Percentiles rank a stretch among this genome's conserved stretches.
These are phyloP conservation scores for Schizosaccharomyces octosporus DNA, from an alignment of 805 yeast genomes.

Conservation along the genomic window DNA sequence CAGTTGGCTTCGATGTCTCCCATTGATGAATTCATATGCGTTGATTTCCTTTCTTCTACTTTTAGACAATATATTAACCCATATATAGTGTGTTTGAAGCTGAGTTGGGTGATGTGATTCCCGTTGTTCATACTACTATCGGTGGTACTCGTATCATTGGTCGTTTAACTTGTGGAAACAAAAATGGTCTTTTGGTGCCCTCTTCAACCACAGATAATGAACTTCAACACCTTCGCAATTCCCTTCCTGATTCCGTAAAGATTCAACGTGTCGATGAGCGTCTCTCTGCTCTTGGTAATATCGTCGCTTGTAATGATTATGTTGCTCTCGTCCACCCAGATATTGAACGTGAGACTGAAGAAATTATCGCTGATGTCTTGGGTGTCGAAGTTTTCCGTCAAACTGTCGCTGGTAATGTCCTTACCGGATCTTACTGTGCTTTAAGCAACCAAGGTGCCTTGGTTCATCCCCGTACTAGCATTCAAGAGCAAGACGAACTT, in stretches of 20 bases:
- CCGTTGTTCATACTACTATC: slow-evolving; percentile 89
- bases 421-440: slow-evolving; percentile 90
- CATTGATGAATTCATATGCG: not conserved
- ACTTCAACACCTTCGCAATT: slow-evolving; percentile 85
- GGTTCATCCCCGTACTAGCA: slow-evolving; percentile 91
- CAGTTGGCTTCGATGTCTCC: not conserved
- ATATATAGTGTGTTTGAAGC: slow-evolving; percentile 84
- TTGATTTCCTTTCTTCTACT: not conserved
- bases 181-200: slow-evolving; percentile 91
- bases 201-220: slow-evolving; percentile 97
- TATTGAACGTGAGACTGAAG: slow-evolving; percentile 97
- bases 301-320: slow-evolving; percentile 93
- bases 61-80: slow-evolving; percentile 10
- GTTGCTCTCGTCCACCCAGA: slow-evolving; percentile 98
- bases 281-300: slow-evolving; percentile 88
- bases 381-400: slow-evolving; percentile 98
- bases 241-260: slow-evolving; percentile 81
- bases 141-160: slow-evolving; percentile 97
- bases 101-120: slow-evolving; percentile 85
- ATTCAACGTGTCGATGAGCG: slow-evolving; percentile 97
- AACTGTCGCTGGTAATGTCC: slow-evolving; percentile 91
- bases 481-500: slow-evolving; percentile 94
- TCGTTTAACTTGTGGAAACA: slow-evolving; percentile 87
- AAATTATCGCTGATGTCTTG: slow-evolving; percentile 84
- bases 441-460: slow-evolving; percentile 93